These are phyloP conservation scores for Thuidium tamariscinum DNA, from an alignment of 225 moss, liverwort and hornwort species.

Conservation along the genomic window DNA sequence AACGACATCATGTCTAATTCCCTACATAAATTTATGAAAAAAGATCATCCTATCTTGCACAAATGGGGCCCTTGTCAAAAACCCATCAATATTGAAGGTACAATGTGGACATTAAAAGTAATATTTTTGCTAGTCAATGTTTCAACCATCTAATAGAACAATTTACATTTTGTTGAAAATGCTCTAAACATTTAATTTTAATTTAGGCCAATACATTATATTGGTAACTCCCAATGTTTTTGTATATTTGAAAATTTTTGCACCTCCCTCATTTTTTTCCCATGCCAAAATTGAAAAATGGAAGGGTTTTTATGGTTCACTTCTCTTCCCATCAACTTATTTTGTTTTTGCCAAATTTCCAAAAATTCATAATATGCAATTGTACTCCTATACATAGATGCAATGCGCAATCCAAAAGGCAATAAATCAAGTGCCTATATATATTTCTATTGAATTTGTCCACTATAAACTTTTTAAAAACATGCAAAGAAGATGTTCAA, in stretches of 20 bases:
- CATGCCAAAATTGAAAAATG: not conserved
- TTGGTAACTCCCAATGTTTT: too few relatives aligned
- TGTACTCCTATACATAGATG: too few relatives aligned
- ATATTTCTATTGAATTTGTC: too few relatives aligned
- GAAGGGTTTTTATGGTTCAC: not conserved
- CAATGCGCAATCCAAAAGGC: not conserved
- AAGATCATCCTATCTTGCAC: too few relatives aligned
- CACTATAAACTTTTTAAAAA: too few relatives aligned
- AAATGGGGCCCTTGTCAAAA: too few relatives aligned
- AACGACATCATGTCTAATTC: too few relatives aligned
- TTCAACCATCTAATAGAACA: not conserved
- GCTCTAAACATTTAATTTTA: not conserved
- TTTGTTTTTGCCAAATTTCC: too few relatives aligned
- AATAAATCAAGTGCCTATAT: not conserved
- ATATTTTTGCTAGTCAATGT: not conserved
- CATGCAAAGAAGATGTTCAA: too few relatives aligned
- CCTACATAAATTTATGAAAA: too few relatives aligned
- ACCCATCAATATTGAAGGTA: not conserved
- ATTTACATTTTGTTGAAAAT: not conserved
- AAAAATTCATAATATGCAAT: too few relatives aligned
- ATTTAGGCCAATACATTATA: too few relatives aligned
- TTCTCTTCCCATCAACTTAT: not conserved
- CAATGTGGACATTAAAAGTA: not conserved
- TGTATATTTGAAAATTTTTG: not conserved
- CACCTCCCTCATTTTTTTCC: not conserved